These are phyloP conservation scores for Pleurotus cornucopiae DNA, from an alignment of 768 basidiomycete genomes.

Conservation along the genomic window DNA sequence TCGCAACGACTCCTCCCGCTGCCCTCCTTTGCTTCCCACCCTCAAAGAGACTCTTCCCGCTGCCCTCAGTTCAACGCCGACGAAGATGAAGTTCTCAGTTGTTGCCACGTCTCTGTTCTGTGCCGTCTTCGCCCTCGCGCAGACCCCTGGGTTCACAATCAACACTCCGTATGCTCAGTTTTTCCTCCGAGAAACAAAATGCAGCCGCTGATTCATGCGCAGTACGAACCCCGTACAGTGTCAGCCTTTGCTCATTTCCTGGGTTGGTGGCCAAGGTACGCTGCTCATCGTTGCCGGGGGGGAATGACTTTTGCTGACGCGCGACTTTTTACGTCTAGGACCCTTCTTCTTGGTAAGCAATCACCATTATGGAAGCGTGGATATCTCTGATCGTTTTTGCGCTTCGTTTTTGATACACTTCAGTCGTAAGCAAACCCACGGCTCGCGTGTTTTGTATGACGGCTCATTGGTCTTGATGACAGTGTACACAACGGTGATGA, in stretches of 20 bases:
- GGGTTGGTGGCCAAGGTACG: constrained; percentile 56
- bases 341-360: constrained; percentile 63
- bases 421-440: constrained; percentile 2
- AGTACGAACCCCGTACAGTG: constrained; percentile 53
- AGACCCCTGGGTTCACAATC: constrained; percentile 46
- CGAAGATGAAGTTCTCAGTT: constrained; percentile 26
- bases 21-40: constrained; percentile 6
- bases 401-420: background rate
- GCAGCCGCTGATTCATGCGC: background rate
- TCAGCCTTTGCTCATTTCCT: constrained; percentile 49
- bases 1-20: background rate
- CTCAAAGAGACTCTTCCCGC: background rate
- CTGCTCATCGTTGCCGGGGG: constrained; percentile 6
- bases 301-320: constrained; percentile 6
- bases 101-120: constrained; percentile 36
- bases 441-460: background rate
- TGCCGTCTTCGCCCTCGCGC: constrained; percentile 21
- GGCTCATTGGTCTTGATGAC: background rate
- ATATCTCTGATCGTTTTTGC: constrained; percentile 2
- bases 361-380: background rate
- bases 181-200: background rate
- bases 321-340: constrained; percentile 27
- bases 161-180: constrained; percentile 66
- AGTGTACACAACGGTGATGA: constrained; percentile 54
- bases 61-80: background rate